phyloP scores from a whole-genome alignment of 2,329 filamentous ascomycete genomes.

The Tolypocladium album region DNA sequence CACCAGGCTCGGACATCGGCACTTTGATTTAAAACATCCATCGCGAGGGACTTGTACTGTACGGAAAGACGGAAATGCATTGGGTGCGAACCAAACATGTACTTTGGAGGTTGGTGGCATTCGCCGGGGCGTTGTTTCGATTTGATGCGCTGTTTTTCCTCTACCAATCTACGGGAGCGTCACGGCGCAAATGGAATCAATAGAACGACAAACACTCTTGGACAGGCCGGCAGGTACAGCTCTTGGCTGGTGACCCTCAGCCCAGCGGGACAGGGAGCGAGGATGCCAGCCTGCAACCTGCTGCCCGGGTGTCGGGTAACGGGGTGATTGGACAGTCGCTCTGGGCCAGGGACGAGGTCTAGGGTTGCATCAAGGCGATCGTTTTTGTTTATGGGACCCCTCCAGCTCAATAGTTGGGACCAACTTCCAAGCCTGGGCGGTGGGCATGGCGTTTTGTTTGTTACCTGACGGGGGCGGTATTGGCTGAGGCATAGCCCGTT shows the following conservation, averaged over 20 bases:
- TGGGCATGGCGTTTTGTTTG: not conserved
- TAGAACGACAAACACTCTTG: not conserved
- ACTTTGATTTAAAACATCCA: not conserved
- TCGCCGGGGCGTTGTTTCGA: not conserved
- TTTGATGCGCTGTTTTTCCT: not conserved
- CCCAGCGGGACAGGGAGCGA: not conserved
- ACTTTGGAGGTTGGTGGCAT: not conserved
- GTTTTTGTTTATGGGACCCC: not conserved
- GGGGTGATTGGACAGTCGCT: not conserved
- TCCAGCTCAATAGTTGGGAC: not conserved
- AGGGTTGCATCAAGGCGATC: not conserved
- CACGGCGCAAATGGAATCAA: not conserved
- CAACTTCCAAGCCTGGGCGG: not conserved
- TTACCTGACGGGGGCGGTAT: not conserved
- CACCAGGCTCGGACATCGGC: not conserved
- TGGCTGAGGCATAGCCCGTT: not conserved
- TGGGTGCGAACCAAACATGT: slow-evolving; percentile 1
- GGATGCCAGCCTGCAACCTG: not conserved
- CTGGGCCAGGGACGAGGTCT: not conserved
- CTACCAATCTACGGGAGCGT: not conserved
- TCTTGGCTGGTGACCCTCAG: not conserved
- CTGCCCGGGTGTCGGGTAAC: not conserved
- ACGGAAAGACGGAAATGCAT: not conserved
- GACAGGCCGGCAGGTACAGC: not conserved
- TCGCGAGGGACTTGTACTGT: not conserved